These are phyloP conservation scores for Neofusicoccum laricinum DNA, from an alignment of 2,329 filamentous ascomycete species.

Conservation along the genomic window DNA sequence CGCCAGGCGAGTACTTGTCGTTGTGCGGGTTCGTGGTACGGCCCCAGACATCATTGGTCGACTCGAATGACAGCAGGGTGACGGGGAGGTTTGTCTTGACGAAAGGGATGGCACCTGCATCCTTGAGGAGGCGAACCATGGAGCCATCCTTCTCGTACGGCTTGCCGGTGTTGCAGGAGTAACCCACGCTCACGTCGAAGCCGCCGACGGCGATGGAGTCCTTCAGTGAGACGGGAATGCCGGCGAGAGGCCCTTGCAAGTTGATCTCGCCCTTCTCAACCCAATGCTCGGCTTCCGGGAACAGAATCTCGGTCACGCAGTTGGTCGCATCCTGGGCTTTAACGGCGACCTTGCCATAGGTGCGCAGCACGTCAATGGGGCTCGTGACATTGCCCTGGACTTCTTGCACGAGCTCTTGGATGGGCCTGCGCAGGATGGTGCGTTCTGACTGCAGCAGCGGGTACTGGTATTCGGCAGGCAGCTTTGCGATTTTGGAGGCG, in stretches of 20 bases:
- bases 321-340: constrained; percentile 85
- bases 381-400: constrained; percentile 67
- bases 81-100: constrained; percentile 90
- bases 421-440: constrained; percentile 67
- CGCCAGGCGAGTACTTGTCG: constrained; percentile 78
- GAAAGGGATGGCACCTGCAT: constrained; percentile 83
- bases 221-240: constrained; percentile 83
- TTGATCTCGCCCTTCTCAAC: constrained; percentile 58
- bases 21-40: constrained; percentile 80
- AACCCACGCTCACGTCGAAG: constrained; percentile 80
- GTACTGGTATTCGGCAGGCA: constrained; percentile 64
- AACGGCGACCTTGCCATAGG: constrained; percentile 83
- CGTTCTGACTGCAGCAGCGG: constrained; percentile 64
- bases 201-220: constrained; percentile 73
- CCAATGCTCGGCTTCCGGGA: constrained; percentile 76
- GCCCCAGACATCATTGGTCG: constrained; percentile 77
- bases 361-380: constrained; percentile 71
- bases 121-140: constrained; percentile 74
- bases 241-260: constrained; percentile 76
- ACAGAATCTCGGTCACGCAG: constrained; percentile 82
- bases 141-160: constrained; percentile 65
- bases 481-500: constrained; percentile 62
- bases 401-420: constrained; percentile 72
- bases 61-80: constrained; percentile 83
- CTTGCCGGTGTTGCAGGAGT: constrained; percentile 69